Percentiles rank a stretch among this genome's conserved stretches.
phyloP scores from a whole-genome alignment of 495 filamentous ascomycete genomes.

The Schizothecium vesticola region DNA sequence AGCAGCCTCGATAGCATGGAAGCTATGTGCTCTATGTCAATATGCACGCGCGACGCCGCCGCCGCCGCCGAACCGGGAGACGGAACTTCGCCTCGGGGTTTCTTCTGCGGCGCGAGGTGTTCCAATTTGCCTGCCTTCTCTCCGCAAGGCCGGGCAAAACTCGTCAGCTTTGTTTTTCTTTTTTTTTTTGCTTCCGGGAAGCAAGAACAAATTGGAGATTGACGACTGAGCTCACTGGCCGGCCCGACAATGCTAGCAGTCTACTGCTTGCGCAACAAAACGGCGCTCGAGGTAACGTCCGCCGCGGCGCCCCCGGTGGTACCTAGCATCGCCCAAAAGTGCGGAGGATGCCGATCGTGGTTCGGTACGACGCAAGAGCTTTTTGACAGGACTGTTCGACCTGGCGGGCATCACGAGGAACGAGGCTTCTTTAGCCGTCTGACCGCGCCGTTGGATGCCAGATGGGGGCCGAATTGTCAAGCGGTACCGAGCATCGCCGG shows the following conservation, averaged over 20 bases:
- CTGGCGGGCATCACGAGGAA: background rate
- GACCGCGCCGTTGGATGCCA: background rate
- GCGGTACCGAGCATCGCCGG: background rate
- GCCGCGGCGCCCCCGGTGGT: background rate
- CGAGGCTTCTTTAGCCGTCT: background rate
- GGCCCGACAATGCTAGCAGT: background rate
- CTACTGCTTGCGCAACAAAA: background rate
- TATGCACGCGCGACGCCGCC: background rate
- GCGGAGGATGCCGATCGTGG: background rate
- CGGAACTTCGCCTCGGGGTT: background rate
- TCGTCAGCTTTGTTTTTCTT: background rate
- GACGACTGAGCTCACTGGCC: background rate
- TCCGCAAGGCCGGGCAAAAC: background rate
- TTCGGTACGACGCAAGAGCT: background rate
- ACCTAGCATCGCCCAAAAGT: background rate
- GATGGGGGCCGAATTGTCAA: background rate
- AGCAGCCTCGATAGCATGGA: background rate
- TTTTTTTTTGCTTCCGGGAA: background rate
- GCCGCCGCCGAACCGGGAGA: background rate
- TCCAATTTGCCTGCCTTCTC: background rate
- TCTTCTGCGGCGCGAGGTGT: background rate
- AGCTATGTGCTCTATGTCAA: background rate
- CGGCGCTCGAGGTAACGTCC: background rate
- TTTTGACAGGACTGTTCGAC: background rate
- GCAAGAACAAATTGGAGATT: background rate